Conservation (phyloP, 2,329 filamentous ascomycete genomes). For the Exophiala xenobiotica region DNA sequence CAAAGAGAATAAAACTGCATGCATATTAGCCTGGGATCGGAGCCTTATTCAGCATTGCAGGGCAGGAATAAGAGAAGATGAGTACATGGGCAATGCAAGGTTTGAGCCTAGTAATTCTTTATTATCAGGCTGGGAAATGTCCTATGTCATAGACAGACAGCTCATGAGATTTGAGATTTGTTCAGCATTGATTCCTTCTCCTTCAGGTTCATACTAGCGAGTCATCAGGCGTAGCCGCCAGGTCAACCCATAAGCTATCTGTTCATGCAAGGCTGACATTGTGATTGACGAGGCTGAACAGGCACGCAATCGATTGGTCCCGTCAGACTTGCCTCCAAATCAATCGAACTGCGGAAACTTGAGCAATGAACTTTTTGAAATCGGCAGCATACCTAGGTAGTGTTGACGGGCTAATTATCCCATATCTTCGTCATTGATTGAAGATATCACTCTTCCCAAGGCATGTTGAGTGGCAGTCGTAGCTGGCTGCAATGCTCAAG, state of each 20-base stretch:
- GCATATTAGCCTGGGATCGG: conserved; percentile 5
- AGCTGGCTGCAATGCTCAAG: conserved; percentile 48
- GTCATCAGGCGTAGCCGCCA: no score
- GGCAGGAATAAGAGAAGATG: conserved; percentile 3
- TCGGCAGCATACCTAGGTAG: background rate
- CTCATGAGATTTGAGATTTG: background rate
- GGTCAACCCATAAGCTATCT: no score
- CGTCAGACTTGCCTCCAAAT: conserved; percentile 4
- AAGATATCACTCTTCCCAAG: conserved; percentile 19
- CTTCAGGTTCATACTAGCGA: background rate
- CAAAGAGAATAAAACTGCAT: conserved; percentile 18
- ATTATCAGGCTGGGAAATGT: background rate
- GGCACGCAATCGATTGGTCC: background rate
- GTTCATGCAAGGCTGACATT: background rate
- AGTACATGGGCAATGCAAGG: background rate
- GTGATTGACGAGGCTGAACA: background rate
- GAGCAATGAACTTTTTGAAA: conserved; percentile 11
- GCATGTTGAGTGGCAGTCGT: conserved; percentile 38
- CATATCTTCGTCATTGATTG: background rate
- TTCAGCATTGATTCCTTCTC: background rate
- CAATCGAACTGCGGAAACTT: no score
- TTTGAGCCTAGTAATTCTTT: background rate
- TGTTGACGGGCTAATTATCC: background rate
- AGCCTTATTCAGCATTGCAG: conserved; percentile 3
- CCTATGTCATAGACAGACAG: conserved; percentile 1